phyloP scores from a whole-genome alignment of 768 basidiomycete species.

The Amanita thiersii region DNA sequence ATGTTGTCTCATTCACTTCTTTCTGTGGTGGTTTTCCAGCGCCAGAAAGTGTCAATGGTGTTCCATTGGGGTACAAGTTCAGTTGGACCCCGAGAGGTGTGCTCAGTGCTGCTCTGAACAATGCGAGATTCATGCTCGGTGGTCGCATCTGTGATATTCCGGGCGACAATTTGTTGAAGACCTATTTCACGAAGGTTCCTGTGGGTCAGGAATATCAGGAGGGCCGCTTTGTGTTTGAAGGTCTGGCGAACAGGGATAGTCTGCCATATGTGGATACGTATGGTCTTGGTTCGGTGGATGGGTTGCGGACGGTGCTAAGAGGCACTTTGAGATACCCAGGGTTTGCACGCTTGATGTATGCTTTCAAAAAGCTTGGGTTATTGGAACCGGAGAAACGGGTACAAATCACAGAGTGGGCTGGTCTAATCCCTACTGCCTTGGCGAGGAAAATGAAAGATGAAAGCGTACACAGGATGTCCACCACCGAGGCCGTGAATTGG shows the following conservation, averaged over 20 bases:
- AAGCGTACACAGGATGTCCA: not conserved
- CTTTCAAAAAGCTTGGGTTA: slow-evolving; percentile 64
- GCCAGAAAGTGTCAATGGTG: slow-evolving; percentile 46
- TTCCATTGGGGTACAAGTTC: slow-evolving; percentile 86
- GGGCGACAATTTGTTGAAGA: slow-evolving; percentile 44
- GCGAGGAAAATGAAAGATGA: slow-evolving; percentile 8
- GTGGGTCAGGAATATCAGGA: slow-evolving; percentile 28
- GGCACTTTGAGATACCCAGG: slow-evolving; percentile 92
- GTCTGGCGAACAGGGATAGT: slow-evolving; percentile 81
- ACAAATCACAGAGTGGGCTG: slow-evolving; percentile 29
- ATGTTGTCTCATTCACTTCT: slow-evolving; percentile 68
- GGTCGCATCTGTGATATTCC: slow-evolving; percentile 25
- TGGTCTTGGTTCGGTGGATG: slow-evolving; percentile 31
- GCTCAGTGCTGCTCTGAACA: slow-evolving; percentile 68
- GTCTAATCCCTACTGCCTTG: slow-evolving; percentile 17
- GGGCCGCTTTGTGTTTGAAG: slow-evolving; percentile 60
- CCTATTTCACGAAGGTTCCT: slow-evolving; percentile 60
- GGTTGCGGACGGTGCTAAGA: slow-evolving; percentile 61
- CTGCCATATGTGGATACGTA: slow-evolving; percentile 65
- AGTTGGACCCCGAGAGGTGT: slow-evolving; percentile 92
- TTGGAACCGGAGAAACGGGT: slow-evolving; percentile 37
- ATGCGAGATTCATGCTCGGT: slow-evolving; percentile 54
- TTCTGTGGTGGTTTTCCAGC: slow-evolving; percentile 93
- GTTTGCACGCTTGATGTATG: slow-evolving; percentile 65
- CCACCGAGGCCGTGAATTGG: slow-evolving; percentile 2